These are phyloP conservation scores for Pharnaceum exiguum DNA, from an alignment of 148 eudicot species.

Conservation along the genomic window DNA sequence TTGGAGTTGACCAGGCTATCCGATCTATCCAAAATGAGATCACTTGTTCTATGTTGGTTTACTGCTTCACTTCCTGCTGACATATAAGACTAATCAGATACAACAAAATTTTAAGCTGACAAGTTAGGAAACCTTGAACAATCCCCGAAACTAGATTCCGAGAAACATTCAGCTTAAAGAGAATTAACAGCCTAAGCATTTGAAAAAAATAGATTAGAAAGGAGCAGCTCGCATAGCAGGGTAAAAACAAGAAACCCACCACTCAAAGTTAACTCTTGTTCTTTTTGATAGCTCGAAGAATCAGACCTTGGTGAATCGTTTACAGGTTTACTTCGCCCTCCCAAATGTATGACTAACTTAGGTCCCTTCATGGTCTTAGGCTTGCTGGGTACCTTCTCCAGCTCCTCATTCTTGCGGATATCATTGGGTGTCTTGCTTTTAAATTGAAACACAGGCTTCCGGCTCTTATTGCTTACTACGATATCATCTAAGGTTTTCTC, in stretches of 20 bases:
- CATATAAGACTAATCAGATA: not conserved
- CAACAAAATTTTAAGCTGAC: too few relatives aligned
- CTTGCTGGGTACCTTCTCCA: conserved; percentile 37
- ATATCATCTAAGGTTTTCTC: conserved; percentile 59
- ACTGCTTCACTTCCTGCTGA: conserved; percentile 52
- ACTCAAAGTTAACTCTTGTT: conserved; percentile 46
- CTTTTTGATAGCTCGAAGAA: conserved; percentile 57
- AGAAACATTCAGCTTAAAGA: not conserved
- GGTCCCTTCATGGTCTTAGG: conserved; percentile 55
- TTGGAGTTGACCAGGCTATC: conserved; percentile 31
- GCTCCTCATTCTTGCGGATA: conserved; percentile 28
- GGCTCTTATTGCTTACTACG: conserved; percentile 29
- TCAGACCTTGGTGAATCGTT: conserved; percentile 70
- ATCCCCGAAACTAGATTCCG: too few relatives aligned
- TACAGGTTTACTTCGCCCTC: conserved; percentile 53
- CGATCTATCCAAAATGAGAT: conserved; percentile 17
- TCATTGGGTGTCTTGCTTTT: conserved; percentile 43
- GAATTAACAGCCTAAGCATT: not conserved
- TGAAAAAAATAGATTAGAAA: not conserved
- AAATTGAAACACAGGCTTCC: conserved; percentile 38
- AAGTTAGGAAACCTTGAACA: too few relatives aligned
- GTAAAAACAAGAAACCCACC: conserved; percentile 36
- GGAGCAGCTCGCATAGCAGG: not conserved
- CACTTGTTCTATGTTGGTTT: conserved; percentile 36
- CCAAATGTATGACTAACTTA: conserved; percentile 91